These are phyloP conservation scores for Endothia cerciana DNA, from an alignment of 2,329 filamentous ascomycete species.

Conservation along the genomic window DNA sequence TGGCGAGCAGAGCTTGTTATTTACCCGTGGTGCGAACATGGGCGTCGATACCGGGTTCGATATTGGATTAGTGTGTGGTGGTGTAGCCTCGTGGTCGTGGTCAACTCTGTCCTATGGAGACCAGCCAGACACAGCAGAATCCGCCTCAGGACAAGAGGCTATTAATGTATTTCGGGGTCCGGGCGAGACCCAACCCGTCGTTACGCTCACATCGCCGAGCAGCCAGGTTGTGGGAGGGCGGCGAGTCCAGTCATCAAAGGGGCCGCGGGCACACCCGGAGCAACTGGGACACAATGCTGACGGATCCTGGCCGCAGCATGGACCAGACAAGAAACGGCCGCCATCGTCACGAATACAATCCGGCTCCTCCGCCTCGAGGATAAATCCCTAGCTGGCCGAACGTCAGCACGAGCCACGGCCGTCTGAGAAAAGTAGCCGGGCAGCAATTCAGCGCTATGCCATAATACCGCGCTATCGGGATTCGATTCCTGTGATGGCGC, in stretches of 20 bases:
- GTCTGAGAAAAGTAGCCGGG: background rate
- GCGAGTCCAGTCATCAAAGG: background rate
- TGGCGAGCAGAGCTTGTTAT: constrained; percentile 35
- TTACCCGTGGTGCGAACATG: constrained; percentile 38
- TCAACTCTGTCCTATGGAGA: background rate
- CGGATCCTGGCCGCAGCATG: background rate
- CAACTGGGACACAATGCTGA: constrained; percentile 7
- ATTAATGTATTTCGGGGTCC: background rate
- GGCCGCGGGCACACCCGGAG: constrained; percentile 9
- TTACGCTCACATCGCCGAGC: background rate
- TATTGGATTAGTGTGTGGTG: constrained; percentile 3
- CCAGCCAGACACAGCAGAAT: background rate
- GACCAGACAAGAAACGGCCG: constrained; percentile 10
- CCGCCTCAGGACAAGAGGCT: background rate
- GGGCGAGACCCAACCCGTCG: no score
- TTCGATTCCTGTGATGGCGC: background rate
- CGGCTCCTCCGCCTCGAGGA: constrained; percentile 12
- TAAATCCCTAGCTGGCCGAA: background rate
- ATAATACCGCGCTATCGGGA: no score
- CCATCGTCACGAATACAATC: constrained; percentile 21
- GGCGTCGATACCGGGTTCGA: constrained; percentile 8
- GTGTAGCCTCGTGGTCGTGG: background rate
- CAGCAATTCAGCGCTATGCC: background rate
- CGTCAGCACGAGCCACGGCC: constrained; percentile 8
- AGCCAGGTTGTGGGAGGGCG: background rate